A percentile compares a stretch with the other conserved stretches of the same genome.
Evolutionary conservation across 768 basidiomycete species (phyloP).

Genomic region (Pleurotus sapidus): DNA sequence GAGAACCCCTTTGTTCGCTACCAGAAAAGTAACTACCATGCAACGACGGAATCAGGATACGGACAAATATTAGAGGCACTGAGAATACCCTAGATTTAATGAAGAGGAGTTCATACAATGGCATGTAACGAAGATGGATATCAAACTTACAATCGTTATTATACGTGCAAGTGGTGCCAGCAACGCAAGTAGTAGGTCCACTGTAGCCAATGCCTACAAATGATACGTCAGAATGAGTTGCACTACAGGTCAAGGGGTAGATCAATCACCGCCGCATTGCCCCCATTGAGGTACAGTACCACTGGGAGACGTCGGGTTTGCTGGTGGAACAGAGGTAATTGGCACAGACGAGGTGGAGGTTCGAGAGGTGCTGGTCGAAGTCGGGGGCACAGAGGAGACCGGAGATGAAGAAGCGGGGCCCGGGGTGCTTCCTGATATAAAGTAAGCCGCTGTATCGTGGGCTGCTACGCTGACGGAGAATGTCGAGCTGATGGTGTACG

Average conservation of each 20-base stretch:
- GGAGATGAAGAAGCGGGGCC: no score
- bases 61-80: not conserved
- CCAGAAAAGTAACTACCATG: no score
- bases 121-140: not conserved
- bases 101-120: not conserved
- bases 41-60: no score
- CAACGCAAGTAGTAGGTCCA: slow-evolving; percentile 28
- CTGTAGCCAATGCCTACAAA: slow-evolving; percentile 19
- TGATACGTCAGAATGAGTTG: not conserved
- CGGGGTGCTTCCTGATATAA: no score
- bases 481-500: no score
- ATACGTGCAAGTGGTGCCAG: slow-evolving; percentile 23
- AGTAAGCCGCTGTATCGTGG: no score
- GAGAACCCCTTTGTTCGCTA: no score
- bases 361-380: no score
- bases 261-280: slow-evolving; percentile 20
- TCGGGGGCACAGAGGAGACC: no score
- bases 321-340: not conserved
- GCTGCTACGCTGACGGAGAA: no score
- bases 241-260: not conserved
- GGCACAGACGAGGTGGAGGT: no score
- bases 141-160: slow-evolving; percentile 13
- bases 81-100: not conserved
- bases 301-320: slow-evolving; percentile 18
- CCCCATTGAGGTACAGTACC: slow-evolving; percentile 31